Conservation (phyloP, 352 stramenopile species). For the Phytophthora niederhauseri region DNA sequence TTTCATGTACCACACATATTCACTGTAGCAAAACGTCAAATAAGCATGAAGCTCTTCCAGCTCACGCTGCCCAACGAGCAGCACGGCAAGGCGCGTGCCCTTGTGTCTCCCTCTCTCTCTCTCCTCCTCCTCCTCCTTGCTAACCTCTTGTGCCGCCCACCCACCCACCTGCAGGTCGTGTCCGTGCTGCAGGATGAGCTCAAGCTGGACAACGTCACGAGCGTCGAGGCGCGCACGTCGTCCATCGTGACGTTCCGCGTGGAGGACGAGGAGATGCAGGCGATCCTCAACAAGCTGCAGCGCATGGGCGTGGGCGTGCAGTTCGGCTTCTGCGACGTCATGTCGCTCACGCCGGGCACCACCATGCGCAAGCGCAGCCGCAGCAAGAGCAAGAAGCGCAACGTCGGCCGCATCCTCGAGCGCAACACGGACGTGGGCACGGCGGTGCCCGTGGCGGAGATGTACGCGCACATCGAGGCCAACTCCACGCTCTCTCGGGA, state of each 20-base stretch:
- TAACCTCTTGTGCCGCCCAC: not conserved
- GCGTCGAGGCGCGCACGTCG: slow-evolving; percentile 83
- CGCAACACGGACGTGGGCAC: slow-evolving; percentile 83
- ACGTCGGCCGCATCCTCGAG: slow-evolving; percentile 72
- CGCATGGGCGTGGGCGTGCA: slow-evolving; percentile 82
- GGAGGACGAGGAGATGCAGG: slow-evolving; percentile 86
- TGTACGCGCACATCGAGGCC: slow-evolving; percentile 87
- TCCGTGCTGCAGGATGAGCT: slow-evolving; percentile 82
- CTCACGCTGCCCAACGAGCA: slow-evolving; percentile 87
- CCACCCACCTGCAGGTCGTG: slow-evolving; percentile 68
- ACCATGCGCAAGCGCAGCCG: slow-evolving; percentile 66
- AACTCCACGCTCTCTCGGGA: slow-evolving; percentile 83
- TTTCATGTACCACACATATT: slow-evolving; percentile 1
- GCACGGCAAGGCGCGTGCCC: slow-evolving; percentile 59
- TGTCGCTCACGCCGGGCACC: slow-evolving; percentile 86
- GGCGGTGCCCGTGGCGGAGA: slow-evolving; percentile 85
- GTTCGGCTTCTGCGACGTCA: slow-evolving; percentile 90
- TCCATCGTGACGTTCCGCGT: slow-evolving; percentile 89
- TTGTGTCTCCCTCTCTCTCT: not conserved
- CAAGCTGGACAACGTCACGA: slow-evolving; percentile 85
- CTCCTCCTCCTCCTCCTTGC: not conserved
- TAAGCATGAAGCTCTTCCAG: slow-evolving; percentile 88
- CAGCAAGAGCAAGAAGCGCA: slow-evolving; percentile 61
- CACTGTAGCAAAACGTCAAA: not conserved
- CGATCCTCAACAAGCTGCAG: slow-evolving; percentile 83